Base-by-base conservation (phyloP, 495 filamentous ascomycete species). In the Massariosphaeria phaeospora region DNA sequence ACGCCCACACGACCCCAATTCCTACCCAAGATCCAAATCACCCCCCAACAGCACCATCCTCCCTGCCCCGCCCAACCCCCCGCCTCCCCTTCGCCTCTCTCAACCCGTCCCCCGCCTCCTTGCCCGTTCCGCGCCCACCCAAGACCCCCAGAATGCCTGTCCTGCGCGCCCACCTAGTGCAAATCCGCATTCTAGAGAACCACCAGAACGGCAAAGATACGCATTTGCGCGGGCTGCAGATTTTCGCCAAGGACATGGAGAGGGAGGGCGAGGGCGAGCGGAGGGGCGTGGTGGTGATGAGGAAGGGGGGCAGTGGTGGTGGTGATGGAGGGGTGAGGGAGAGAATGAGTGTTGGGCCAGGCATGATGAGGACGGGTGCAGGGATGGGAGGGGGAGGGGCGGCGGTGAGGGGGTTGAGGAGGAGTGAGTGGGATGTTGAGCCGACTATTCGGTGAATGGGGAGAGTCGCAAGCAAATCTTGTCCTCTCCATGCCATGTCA, bases 121-220 rank as follows among this genome's bases (percentile, higher is more conserved):
- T n/a, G n/a, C 30, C 29, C 30, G 10, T 35, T 29, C 17, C n/a
- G 7, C 30, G 27, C 33, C 52, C n/a, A 1, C 21, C 33, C 0
- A 45, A 33, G 41, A 43, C 33, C 10, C 40, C 49, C 10, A 49
- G 41, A 15, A 36, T 48, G 26, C 67, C 68, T 8, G 85, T 88
- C 6, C 78, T 96, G 25, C 80, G 88, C 55, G 88, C 84, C 30
- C 94, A 86, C 72, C 79, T 97, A 38, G 75, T 96, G 11, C 89
- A 96, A 68, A 82, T 97, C 45, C 79, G 81, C 44, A 79, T 98
- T 57, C 78, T 88, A 51, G 94, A 96, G 72, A 98, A 98, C 62
- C 93, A 98, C 71, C 93, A 98, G 75, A 98, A 98, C 69, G 93
- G 93, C 49, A 98, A 98, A 67, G 93, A 98, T 68, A 98, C 93